These are phyloP conservation scores for Trichosporon ovoides DNA, from an alignment of 1,284 basidiomycete genomes.

Conservation along the genomic window DNA sequence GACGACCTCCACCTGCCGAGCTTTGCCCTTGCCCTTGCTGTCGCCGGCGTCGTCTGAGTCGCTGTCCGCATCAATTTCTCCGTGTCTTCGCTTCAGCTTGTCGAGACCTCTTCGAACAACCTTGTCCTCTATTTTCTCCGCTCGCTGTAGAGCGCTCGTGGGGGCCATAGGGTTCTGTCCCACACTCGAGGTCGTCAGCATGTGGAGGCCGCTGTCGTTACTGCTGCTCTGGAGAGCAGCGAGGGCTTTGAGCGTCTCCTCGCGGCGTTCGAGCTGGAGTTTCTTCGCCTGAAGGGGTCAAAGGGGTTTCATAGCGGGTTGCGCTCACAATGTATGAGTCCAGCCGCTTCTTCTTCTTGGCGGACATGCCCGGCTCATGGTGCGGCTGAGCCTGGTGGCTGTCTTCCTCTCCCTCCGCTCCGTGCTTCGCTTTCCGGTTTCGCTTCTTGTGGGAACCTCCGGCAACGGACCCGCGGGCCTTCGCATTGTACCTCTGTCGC, in stretches of 20 bases:
- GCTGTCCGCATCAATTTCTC: conserved; percentile 55
- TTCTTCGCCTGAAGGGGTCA: conserved; percentile 40
- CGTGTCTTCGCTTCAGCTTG: conserved; percentile 54
- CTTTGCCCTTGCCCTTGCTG: conserved; percentile 54
- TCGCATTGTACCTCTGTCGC: conserved; percentile 44
- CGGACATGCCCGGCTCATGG: conserved; percentile 38
- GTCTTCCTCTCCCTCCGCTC: conserved; percentile 37
- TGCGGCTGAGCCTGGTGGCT: conserved; percentile 42
- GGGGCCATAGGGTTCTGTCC: conserved; percentile 45
- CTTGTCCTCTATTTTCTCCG: conserved; percentile 70
- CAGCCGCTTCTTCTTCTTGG: conserved; percentile 48
- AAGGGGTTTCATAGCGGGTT: background rate
- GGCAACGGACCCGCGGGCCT: conserved; percentile 43
- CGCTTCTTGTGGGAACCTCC: conserved; percentile 46
- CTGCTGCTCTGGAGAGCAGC: conserved; percentile 33
- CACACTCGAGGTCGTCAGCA: conserved; percentile 34
- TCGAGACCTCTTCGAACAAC: conserved; percentile 63
- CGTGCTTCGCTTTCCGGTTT: conserved; percentile 26
- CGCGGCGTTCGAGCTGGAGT: conserved; percentile 42
- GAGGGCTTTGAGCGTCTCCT: conserved; percentile 40
- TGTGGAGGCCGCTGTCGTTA: conserved; percentile 27
- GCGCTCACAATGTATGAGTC: conserved; percentile 53
- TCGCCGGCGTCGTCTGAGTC: conserved; percentile 51
- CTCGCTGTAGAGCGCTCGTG: conserved; percentile 54
- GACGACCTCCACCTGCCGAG: conserved; percentile 58